Percentiles rank a stretch among this genome's conserved stretches.
Evolutionary conservation across 2,329 filamentous ascomycete species (phyloP).

Genomic region (Grosmannia huntii): DNA sequence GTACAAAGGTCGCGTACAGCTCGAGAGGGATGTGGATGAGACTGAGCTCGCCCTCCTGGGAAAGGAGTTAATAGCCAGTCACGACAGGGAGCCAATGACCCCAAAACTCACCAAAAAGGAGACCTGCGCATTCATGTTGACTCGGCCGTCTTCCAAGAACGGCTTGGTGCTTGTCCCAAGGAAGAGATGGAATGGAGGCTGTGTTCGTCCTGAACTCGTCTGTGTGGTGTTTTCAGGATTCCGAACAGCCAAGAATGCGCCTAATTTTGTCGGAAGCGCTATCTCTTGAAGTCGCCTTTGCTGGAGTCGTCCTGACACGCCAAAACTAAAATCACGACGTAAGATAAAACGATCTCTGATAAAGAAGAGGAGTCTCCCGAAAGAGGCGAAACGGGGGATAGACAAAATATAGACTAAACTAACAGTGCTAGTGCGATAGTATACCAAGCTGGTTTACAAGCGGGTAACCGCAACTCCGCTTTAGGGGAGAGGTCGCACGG

Average conservation of each 20-base stretch:
- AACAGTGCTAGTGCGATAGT: neutral
- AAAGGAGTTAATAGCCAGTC: neutral
- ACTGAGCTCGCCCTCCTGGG: slow-evolving; percentile 70
- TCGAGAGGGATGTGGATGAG: slow-evolving; percentile 82
- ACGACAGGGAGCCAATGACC: neutral
- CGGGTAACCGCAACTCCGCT: neutral
- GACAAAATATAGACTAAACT: neutral
- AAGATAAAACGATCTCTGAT: slow-evolving; percentile 1
- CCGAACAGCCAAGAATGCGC: neutral
- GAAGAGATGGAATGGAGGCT: neutral
- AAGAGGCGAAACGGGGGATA: neutral
- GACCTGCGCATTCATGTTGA: slow-evolving; percentile 43
- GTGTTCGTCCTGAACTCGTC: neutral
- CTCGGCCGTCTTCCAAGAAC: neutral
- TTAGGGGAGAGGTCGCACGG: neutral
- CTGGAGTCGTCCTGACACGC: neutral
- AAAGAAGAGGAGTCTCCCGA: neutral
- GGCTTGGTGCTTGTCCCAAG: neutral
- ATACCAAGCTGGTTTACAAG: neutral
- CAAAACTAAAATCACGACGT: slow-evolving; percentile 3
- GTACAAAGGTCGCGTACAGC: slow-evolving; percentile 65
- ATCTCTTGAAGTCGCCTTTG: neutral
- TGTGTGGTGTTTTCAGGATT: neutral
- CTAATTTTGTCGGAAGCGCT: neutral
- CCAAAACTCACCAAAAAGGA: slow-evolving; percentile 38